These are phyloP conservation scores for Arabidopsis hybrid DNA, from an alignment of 441 rosid genomes.

Conservation along the genomic window DNA sequence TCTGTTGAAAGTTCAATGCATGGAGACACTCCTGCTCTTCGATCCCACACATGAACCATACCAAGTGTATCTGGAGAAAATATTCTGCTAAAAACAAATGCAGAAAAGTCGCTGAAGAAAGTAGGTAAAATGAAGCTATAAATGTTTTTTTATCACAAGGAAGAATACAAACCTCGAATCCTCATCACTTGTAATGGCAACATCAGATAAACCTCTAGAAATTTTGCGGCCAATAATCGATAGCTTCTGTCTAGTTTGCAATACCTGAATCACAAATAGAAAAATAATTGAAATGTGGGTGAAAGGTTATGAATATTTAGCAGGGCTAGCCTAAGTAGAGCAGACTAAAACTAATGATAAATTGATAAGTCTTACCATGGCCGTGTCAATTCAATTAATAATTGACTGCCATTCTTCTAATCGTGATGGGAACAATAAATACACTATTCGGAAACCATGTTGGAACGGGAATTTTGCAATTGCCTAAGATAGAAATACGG, in stretches of 20 bases:
- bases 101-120: conserved; percentile 28
- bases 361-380: background rate
- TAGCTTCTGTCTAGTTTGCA: conserved; percentile 59
- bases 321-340: conserved; percentile 21
- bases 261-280: conserved; percentile 56
- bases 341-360: conserved; percentile 7
- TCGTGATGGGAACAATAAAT: conserved; percentile 11
- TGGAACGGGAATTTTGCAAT: background rate
- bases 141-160: conserved; percentile 21
- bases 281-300: conserved; percentile 19
- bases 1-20: conserved; percentile 69
- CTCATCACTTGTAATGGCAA: conserved; percentile 64
- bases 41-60: conserved; percentile 82
- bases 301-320: conserved; percentile 13
- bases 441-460: background rate
- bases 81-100: conserved; percentile 58
- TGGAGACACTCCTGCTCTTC: conserved; percentile 71
- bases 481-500: conserved; percentile 8
- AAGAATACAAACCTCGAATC: conserved; percentile 63
- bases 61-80: conserved; percentile 83
- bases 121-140: conserved; percentile 23
- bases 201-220: conserved; percentile 68
- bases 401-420: conserved; percentile 9
- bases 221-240: conserved; percentile 61
- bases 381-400: background rate